Evolutionary conservation across 2,329 filamentous ascomycete genomes (phyloP).

Genomic region (Dryadomyces sulphureus): DNA sequence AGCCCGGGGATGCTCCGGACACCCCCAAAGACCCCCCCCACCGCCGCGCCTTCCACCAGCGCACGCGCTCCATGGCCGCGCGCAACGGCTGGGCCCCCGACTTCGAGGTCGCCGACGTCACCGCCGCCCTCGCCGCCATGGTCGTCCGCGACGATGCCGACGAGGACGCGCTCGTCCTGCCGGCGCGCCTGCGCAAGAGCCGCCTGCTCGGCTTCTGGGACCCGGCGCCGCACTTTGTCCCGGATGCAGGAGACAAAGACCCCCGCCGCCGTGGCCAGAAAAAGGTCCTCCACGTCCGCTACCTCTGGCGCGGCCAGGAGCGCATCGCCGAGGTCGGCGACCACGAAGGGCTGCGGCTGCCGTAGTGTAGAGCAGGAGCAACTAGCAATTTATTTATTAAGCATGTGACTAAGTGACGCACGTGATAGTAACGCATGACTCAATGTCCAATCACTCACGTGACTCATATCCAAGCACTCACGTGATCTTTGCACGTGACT

Average conservation of each 20-base stretch:
- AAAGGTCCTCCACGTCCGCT: slow-evolving; percentile 31
- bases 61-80: slow-evolving; percentile 8
- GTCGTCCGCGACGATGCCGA: slow-evolving; percentile 14
- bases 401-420: too few species aligned
- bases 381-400: neutral
- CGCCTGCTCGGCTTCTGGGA: slow-evolving; percentile 36
- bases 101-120: slow-evolving; percentile 33
- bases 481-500: too few species aligned
- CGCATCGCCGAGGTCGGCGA: slow-evolving; percentile 21
- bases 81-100: slow-evolving; percentile 12
- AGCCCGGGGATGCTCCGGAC: slow-evolving; percentile 10
- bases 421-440: too few species aligned
- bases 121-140: slow-evolving; percentile 30
- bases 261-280: neutral
- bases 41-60: neutral
- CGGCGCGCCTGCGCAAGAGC: slow-evolving; percentile 25
- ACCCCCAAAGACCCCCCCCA: slow-evolving; percentile 4
- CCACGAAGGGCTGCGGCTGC: slow-evolving; percentile 20
- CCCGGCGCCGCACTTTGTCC: slow-evolving; percentile 22
- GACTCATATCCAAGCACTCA: too few species aligned
- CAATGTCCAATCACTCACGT: too few species aligned
- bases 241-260: neutral
- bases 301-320: slow-evolving; percentile 23
- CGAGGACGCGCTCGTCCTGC: slow-evolving; percentile 19
- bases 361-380: slow-evolving; percentile 5